Base-by-base conservation (phyloP, 106 monocot genomes). In the Acanthochlamys bracteata region DNA sequence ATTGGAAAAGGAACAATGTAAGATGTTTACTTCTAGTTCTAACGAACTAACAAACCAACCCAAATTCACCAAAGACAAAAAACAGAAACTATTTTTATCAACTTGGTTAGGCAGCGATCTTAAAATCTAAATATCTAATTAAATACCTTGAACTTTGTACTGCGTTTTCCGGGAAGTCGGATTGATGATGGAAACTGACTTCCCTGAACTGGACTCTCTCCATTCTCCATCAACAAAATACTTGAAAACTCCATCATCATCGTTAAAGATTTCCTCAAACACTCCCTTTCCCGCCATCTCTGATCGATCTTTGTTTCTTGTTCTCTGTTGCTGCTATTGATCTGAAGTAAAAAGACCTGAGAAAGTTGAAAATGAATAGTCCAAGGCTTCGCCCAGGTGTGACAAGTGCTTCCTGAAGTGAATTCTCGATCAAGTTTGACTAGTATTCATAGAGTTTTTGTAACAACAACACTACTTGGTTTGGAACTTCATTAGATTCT, bases 221-320 rank as follows among this genome's bases (percentile, higher is more conserved):
- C 95, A 95, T 72, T 87, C 90, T 51, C 90, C 90, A 6, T 87
- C 95, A 0, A 80, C 66, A 71, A 90, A 95, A 80, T 90, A 95
- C 71, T 78, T 95, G 78, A 82, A 95, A 40, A 84, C 87, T n/a
- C 55, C 55, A 19, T 95, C 55, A 19, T 95, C 95, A 14, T 70
- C 90, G 7, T 90, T 87, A 42, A 90, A 39, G 69, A 95, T 95
- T 74, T 95, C 95, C 63, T 66, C 63, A 69, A 95, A 95, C 15
- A 76, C 74, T n/a, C 82, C 84, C 1, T 65, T 79, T 11, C 83
- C 86, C 22, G 93, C 86, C 83, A 86, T 81, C 55, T 47, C 33
- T 21, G 20, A 1, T 54, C 7, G 39, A 11, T 39, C 66, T 24
- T n/a, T n/a, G n/a, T n/a, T n/a, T 12, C 15, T 24, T 26, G 21